phyloP scores from a whole-genome alignment of 2,329 filamentous ascomycete genomes.

The Pyrenochaeta sp. region DNA sequence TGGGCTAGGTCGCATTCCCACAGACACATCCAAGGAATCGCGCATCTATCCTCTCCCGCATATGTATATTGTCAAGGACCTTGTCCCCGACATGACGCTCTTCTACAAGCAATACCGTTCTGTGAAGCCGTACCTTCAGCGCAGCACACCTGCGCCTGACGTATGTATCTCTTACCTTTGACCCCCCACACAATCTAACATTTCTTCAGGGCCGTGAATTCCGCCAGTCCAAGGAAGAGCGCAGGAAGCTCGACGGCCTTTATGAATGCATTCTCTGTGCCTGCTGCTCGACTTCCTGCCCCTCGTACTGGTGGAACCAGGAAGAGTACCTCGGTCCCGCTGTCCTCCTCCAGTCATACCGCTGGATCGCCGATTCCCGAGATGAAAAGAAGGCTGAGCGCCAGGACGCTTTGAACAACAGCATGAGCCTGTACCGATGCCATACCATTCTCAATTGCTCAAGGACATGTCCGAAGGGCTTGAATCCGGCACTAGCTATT shows the following conservation, averaged over 20 bases:
- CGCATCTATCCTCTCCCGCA: constrained; percentile 98
- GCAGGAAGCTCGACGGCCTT: constrained; percentile 94
- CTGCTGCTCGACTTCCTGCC: constrained; percentile 98
- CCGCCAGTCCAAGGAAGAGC: constrained; percentile 89
- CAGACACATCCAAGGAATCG: constrained; percentile 79
- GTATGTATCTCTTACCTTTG: constrained; percentile 62
- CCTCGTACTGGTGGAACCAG: constrained; percentile 99
- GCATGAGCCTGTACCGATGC: constrained; percentile 98
- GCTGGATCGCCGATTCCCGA: constrained; percentile 94
- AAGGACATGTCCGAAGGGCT: constrained; percentile 94
- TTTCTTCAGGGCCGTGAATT: constrained; percentile 80
- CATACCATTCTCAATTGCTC: constrained; percentile 99
- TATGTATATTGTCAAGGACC: constrained; percentile 98
- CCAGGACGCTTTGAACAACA: constrained; percentile 93
- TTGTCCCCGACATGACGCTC: constrained; percentile 95
- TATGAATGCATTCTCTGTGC: constrained; percentile 99
- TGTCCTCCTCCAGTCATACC: constrained; percentile 95
- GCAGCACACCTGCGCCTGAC: constrained; percentile 82
- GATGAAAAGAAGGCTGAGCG: constrained; percentile 89
- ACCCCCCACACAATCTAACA: constrained; percentile 22
- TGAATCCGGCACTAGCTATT: constrained; percentile 95
- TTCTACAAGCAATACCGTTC: constrained; percentile 99
- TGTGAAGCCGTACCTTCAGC: constrained; percentile 97
- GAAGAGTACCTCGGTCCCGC: constrained; percentile 98
- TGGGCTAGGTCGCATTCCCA: constrained; percentile 83